Conservation (phyloP, 768 basidiomycete species). For the Cyathus striatus region DNA sequence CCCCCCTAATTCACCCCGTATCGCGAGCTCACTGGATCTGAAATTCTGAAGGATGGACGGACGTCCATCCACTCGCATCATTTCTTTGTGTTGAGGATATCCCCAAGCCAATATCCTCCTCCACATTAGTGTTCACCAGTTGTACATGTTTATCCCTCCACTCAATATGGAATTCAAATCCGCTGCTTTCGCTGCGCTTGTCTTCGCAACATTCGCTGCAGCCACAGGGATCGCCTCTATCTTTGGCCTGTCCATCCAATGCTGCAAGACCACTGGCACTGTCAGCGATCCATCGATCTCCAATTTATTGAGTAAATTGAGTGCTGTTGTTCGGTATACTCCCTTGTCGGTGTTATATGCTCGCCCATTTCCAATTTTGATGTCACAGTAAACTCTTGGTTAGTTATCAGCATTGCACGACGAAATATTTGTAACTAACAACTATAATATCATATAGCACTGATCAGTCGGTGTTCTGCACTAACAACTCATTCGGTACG, state of each 20-base stretch:
- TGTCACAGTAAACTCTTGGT: constrained; percentile 1
- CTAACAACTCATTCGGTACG: background rate
- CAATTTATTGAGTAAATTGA: background rate
- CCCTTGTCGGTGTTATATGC: background rate
- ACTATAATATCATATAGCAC: background rate
- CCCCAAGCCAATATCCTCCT: no score
- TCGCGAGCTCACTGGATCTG: no score
- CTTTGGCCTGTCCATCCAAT: constrained; percentile 1
- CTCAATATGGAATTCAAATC: constrained; percentile 3
- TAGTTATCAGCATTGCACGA: background rate
- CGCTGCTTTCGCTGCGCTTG: constrained; percentile 1
- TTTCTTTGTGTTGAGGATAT: no score
- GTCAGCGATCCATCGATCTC: background rate
- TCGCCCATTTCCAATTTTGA: background rate
- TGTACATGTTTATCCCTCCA: no score
- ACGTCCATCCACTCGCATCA: no score
- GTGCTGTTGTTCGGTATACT: background rate
- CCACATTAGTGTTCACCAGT: no score
- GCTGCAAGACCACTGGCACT: background rate
- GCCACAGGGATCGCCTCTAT: constrained; percentile 1
- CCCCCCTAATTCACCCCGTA: no score
- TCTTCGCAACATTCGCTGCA: constrained; percentile 2
- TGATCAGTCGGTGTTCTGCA: constrained; percentile 1
- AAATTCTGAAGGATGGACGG: no score
- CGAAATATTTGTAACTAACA: background rate